Evolutionary conservation across 179 eudicot species (phyloP).

Genomic region (Amaranthus tricolor): DNA sequence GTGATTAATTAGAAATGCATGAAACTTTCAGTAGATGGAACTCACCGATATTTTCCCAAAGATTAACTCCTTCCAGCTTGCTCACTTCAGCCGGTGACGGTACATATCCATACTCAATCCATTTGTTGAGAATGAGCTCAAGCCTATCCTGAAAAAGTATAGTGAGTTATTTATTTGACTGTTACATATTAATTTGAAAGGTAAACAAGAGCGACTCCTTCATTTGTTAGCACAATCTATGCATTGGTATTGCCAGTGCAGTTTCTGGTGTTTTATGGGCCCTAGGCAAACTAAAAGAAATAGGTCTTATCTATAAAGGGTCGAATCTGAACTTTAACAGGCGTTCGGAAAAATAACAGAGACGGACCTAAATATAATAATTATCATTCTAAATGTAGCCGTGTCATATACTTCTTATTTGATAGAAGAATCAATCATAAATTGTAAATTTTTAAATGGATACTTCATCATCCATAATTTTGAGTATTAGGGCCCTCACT

Average conservation of each 20-base stretch:
- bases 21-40: slow-evolving; percentile 5
- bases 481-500: too few relatives aligned
- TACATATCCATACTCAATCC: slow-evolving; percentile 57
- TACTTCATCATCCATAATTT: too few relatives aligned
- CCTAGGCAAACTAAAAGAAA: too few relatives aligned
- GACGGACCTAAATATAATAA: too few relatives aligned
- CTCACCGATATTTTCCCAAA: slow-evolving; percentile 54
- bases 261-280: too few relatives aligned
- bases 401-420: too few relatives aligned
- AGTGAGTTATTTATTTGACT: slow-evolving; percentile 3
- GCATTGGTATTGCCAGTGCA: not conserved
- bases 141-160: slow-evolving; percentile 80
- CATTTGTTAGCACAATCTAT: not conserved
- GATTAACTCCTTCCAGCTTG: slow-evolving; percentile 65
- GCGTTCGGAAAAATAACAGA: too few relatives aligned
- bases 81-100: slow-evolving; percentile 97
- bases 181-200: not conserved
- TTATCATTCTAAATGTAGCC: too few relatives aligned
- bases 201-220: not conserved
- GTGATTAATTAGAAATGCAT: not conserved
- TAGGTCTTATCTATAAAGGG: too few relatives aligned
- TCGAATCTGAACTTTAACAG: too few relatives aligned
- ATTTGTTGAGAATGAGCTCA: slow-evolving; percentile 69
- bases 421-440: too few relatives aligned
- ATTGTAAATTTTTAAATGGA: too few relatives aligned